A percentile compares a stretch with the other conserved stretches of the same genome.
Conservation (phyloP, 1,139 yeast species). For the Sugiyamaella xylanicola region DNA sequence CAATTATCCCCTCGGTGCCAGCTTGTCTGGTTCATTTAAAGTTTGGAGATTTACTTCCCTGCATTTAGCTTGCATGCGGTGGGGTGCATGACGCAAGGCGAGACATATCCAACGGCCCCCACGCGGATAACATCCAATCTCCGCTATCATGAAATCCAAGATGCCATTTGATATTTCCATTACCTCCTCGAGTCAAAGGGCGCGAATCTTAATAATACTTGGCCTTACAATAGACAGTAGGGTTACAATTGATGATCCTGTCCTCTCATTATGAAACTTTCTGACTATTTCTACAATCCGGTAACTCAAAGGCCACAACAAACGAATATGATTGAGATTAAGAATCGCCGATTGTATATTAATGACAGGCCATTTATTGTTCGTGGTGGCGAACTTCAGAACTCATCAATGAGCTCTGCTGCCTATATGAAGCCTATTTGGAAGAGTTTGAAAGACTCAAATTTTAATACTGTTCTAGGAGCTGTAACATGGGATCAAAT, state of each 20-base stretch:
- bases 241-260: background rate
- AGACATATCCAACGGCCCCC: background rate
- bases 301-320: background rate
- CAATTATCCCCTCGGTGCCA: too few relatives aligned
- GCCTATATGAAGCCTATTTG: slow-evolving; percentile 23
- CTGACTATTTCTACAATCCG: background rate
- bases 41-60: too few relatives aligned
- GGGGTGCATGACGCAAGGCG: background rate
- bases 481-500: slow-evolving; percentile 25
- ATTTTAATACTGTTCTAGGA: slow-evolving; percentile 25
- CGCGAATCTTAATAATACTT: too few relatives aligned
- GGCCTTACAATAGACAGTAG: background rate
- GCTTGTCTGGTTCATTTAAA: too few relatives aligned
- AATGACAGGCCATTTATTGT: slow-evolving; percentile 19
- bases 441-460: slow-evolving; percentile 14
- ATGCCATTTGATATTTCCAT: too few relatives aligned
- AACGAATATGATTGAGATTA: slow-evolving; percentile 11
- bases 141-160: background rate
- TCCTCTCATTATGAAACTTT: background rate
- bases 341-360: slow-evolving; percentile 14
- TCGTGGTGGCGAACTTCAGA: slow-evolving; percentile 24
- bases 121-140: background rate
- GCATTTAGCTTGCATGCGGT: too few relatives aligned
- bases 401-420: slow-evolving; percentile 25
- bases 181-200: too few relatives aligned